phyloP scores from a whole-genome alignment of 139 green algal genomes.

The Diplosphaera chodatii region DNA sequence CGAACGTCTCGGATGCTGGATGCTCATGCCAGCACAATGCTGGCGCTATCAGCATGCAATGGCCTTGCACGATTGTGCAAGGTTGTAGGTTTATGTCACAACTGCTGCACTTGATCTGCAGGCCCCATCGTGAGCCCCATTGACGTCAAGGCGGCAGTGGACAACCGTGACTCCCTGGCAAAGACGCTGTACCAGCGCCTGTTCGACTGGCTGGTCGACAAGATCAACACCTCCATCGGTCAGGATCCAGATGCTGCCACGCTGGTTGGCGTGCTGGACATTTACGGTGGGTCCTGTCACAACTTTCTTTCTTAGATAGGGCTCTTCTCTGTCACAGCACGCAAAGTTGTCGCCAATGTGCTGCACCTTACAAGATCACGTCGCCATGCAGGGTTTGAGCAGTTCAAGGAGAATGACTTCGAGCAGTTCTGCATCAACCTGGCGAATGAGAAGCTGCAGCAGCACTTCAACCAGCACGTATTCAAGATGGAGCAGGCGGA shows the following conservation, averaged over 20 bases:
- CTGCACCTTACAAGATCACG: no score
- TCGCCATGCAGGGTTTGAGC: conserved; percentile 77
- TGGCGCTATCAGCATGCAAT: no score
- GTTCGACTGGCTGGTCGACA: conserved; percentile 95
- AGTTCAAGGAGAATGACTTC: conserved; percentile 87
- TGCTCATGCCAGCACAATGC: no score
- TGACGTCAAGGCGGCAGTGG: conserved; percentile 64
- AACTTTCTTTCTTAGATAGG: no score
- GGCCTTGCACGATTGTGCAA: no score
- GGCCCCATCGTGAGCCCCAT: conserved; percentile 84
- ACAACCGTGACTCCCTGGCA: conserved; percentile 89
- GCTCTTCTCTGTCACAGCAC: no score
- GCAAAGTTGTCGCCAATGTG: no score
- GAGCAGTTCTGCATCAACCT: conserved; percentile 99
- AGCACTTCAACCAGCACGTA: conserved; percentile 99
- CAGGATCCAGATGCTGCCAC: conserved; percentile 50
- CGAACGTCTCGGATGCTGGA: no score
- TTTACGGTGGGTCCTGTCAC: no score
- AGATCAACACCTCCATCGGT: conserved; percentile 72
- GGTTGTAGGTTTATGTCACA: no score
- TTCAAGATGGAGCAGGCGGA: conserved; percentile 99
- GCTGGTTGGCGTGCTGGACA: conserved; percentile 90
- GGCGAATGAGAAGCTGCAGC: conserved; percentile 98
- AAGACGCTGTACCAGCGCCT: conserved; percentile 93
- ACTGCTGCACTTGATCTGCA: no score